Evolutionary conservation across 306 rosid species (phyloP).

Genomic region (Lablab purpureus): DNA sequence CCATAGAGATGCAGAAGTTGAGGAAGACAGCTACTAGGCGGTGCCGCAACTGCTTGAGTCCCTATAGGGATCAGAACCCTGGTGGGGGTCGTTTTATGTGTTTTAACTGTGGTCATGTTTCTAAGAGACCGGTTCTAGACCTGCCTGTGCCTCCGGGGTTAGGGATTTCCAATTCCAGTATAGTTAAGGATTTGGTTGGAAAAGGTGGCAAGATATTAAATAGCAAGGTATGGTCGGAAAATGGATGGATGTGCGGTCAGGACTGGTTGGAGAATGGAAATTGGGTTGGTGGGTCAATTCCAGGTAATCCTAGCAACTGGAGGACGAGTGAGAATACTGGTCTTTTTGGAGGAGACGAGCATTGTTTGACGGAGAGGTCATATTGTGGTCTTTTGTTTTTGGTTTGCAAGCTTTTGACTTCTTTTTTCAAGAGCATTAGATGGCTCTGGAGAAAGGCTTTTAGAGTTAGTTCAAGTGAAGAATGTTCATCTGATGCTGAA

Average conservation of each 20-base stretch:
- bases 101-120: conserved; percentile 93
- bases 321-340: conserved; percentile 64
- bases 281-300: conserved; percentile 77
- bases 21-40: conserved; percentile 88
- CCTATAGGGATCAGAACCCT: conserved; percentile 97
- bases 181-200: conserved; percentile 84
- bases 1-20: conserved; percentile 89
- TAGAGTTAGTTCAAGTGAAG: conserved; percentile 79
- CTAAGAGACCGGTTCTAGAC: conserved; percentile 93
- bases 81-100: conserved; percentile 99
- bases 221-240: conserved; percentile 89
- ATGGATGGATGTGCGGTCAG: conserved; percentile 92
- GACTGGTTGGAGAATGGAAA: conserved; percentile 92
- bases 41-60: conserved; percentile 91
- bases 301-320: conserved; percentile 72
- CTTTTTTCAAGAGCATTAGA: conserved; percentile 82
- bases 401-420: conserved; percentile 75
- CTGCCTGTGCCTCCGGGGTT: conserved; percentile 81
- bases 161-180: conserved; percentile 71
- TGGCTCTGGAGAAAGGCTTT: conserved; percentile 97
- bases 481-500: conserved; percentile 80
- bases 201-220: conserved; percentile 88
- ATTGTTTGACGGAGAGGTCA: conserved; percentile 86
- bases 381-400: conserved; percentile 79
- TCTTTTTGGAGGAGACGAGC: conserved; percentile 78